Base-by-base conservation (phyloP, 176 grass and related monocot species). In the Phoenix roebelenii region DNA sequence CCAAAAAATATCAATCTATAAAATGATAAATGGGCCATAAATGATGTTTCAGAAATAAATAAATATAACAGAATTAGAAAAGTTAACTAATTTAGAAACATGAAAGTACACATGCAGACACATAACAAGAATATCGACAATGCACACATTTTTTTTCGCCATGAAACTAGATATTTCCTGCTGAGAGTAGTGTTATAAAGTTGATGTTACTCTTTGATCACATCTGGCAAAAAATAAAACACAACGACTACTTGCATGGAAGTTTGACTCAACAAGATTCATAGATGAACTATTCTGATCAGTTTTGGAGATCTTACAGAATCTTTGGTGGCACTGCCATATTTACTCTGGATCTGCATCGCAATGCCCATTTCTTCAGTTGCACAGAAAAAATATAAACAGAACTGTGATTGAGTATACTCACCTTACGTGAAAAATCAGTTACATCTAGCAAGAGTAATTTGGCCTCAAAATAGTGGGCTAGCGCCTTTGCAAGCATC, bases 401-500 rank as follows among this genome's bases (percentile, higher is more conserved):
- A 64, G 57, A 48, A 12, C 62, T 19, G 5, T 4, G 19, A 52
- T 5, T 44, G 35, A 62, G 55, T 51, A n/a, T 65, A 84, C 78
- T 69, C 25, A 97, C 93, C 80, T 97, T 97, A 67, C 88, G 72
- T 52, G 83, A 85, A 54, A 91, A 97, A 80, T 88, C 84, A 23
- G 78, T 91, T 72, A 81, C 81, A 78, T 91, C 92, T 39, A 97
- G 84, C 76, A 97, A 73, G 24, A 97, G 69, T 28, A 91, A 74
- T 66, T 91, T 97, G 0, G 92, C 81, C 59, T 97, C 78, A 32
- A 85, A 97, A 55, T 85, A 85, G 66, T 97, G 83, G 3, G 92
- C 87, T 22, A 97, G 84, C 17, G 92, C 87, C 66, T 85, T 97
- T 0, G 87, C 87, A 52, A 97, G 92, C 87, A 91, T 88, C 73